A percentile compares a stretch with the other conserved stretches of the same genome.
phyloP scores from a whole-genome alignment of 129 eudicot genomes.

The Escallonia herrerae region DNA sequence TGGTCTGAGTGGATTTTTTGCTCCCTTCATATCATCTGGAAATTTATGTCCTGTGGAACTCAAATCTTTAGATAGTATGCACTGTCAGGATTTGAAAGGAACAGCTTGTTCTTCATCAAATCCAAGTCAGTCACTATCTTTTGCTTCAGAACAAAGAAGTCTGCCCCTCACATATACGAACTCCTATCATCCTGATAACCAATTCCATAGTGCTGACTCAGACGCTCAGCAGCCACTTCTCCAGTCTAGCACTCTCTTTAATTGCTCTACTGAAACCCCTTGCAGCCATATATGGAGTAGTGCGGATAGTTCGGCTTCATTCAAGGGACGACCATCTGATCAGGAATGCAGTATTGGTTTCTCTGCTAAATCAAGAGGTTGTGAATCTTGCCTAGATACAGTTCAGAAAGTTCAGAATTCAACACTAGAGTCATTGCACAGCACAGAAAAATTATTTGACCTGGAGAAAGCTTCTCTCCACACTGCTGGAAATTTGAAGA shows the following conservation, averaged over 20 bases:
- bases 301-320: slow-evolving; percentile 27
- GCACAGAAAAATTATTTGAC: neutral
- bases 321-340: slow-evolving; percentile 23
- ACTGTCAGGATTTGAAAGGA: slow-evolving; percentile 10
- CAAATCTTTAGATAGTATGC: slow-evolving; percentile 4
- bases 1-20: slow-evolving; percentile 27
- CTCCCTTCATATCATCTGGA: slow-evolving; percentile 35
- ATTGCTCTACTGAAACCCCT: slow-evolving; percentile 11
- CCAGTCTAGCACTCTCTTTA: slow-evolving; percentile 2
- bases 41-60: slow-evolving; percentile 18
- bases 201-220: neutral
- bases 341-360: slow-evolving; percentile 4
- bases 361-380: slow-evolving; percentile 6
- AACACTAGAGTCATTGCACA: slow-evolving; percentile 12
- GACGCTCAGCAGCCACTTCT: slow-evolving; percentile 2
- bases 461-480: neutral
- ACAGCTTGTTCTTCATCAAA: slow-evolving; percentile 14
- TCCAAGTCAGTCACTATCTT: slow-evolving; percentile 21
- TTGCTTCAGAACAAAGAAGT: slow-evolving; percentile 19
- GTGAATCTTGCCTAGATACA: slow-evolving; percentile 2
- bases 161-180: slow-evolving; percentile 4
- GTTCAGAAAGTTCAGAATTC: slow-evolving; percentile 23
- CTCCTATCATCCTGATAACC: neutral
- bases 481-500: neutral
- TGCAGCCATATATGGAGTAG: slow-evolving; percentile 23